Base-by-base conservation (phyloP, 2,329 filamentous ascomycete species). In the Acephala macrosclerotiorum region DNA sequence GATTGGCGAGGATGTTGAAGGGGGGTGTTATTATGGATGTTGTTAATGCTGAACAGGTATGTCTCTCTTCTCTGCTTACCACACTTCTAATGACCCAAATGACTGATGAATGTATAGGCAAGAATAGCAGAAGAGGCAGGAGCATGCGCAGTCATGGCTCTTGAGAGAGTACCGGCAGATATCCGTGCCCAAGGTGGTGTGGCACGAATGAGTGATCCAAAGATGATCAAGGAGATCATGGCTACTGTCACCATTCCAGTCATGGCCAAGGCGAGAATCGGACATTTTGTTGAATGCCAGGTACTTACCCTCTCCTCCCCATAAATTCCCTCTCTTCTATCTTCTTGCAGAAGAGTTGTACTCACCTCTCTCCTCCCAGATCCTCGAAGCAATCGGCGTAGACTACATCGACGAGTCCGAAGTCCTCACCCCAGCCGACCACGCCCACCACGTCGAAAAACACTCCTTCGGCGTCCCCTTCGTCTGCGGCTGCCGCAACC, bases 21-120 rank as follows among this genome's bases (percentile, higher is more conserved):
- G 96, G 96, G 78, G 96, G 96, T 75, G 96, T 99, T 71, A 99
- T 99, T 81, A 99, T 99, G 96, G 96, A 99, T 81, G 96, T 98
- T 65, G 93, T 96, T 70, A 93, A 95, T 79, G 92, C 94, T 29
- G 91, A 93, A 77, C 94, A 92, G 83, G 89, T 89, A 78, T 64
- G 74, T 33, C 36, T 55, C 42, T 57, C 58, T 35, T 35, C 29
- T 58, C 25, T 33, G 25, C 49, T 53, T 53, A 53, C 49, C 25
- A 25, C 33, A 33, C 45, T 35, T 2, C 22, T 49, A 38, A n/a
- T 45, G 35, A 18, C 7, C 35, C 25, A 26, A 64, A 66, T 63
- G 64, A 53, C 58, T 73, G 51, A 70, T 56, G 63, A 4, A 49
- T 63, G 40, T 20, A 61, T 59, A 97, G 84, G 94, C 96, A 69